A percentile compares a stretch with the other conserved stretches of the same genome.
Conservation (phyloP, 1,284 basidiomycete genomes). For the Austroboletus niveus region DNA sequence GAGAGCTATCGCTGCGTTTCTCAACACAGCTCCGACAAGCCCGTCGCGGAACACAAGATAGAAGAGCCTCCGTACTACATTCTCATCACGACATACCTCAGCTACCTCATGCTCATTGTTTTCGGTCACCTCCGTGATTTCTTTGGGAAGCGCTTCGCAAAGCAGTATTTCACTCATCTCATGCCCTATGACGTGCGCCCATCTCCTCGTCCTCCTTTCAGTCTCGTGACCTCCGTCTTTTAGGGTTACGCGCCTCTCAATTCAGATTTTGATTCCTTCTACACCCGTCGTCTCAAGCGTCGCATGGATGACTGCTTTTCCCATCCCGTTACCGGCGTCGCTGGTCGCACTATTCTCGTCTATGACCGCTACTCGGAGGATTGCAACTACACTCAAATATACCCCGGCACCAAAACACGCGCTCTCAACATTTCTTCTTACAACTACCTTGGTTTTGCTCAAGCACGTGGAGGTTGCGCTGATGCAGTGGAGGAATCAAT, state of each 20-base stretch:
- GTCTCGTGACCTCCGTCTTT: constrained; percentile 1
- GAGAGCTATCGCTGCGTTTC: constrained; percentile 68
- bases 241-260: constrained; percentile 96
- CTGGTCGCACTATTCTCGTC: constrained; percentile 88
- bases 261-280: constrained; percentile 99
- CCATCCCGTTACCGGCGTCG: constrained; percentile 91
- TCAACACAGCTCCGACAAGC: constrained; percentile 52
- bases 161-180: constrained; percentile 76
- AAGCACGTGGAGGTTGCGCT: constrained; percentile 89
- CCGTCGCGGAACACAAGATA: constrained; percentile 54
- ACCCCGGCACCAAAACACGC: constrained; percentile 82
- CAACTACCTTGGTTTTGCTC: constrained; percentile 99
- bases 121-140: constrained; percentile 96
- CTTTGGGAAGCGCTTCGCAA: constrained; percentile 83
- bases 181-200: constrained; percentile 75
- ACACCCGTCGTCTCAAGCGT: constrained; percentile 91
- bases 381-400: constrained; percentile 77
- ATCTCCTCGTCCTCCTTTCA: background rate
- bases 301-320: constrained; percentile 97
- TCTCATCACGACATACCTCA: constrained; percentile 88
- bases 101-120: constrained; percentile 85
- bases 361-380: constrained; percentile 86
- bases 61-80: constrained; percentile 90
- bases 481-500: constrained; percentile 88
- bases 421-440: constrained; percentile 97